Evolutionary conservation across 1,139 yeast species (phyloP).

Genomic region (Saccharomycopsis hybrid): DNA sequence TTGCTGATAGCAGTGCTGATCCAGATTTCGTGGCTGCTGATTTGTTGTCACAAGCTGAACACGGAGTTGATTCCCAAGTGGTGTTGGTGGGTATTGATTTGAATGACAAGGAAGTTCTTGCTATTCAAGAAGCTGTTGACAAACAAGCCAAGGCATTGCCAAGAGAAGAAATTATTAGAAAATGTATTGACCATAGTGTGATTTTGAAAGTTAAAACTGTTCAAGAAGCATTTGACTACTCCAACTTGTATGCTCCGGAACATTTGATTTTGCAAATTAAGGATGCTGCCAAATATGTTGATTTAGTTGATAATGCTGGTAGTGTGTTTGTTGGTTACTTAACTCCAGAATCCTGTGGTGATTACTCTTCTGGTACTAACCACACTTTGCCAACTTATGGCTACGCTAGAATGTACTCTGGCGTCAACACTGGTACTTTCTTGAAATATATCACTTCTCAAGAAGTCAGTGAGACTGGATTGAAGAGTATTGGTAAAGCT

Average conservation of each 20-base stretch:
- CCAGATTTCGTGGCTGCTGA: constrained; percentile 96
- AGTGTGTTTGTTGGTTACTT: constrained; percentile 93
- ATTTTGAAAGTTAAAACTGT: constrained; percentile 60
- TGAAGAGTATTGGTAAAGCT: constrained; percentile 83
- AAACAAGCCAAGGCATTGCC: constrained; percentile 83
- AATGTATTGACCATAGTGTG: constrained; percentile 87
- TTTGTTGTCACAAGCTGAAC: constrained; percentile 95
- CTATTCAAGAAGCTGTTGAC: constrained; percentile 75
- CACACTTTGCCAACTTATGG: constrained; percentile 98
- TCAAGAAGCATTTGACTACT: constrained; percentile 74
- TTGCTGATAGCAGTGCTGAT: constrained; percentile 82
- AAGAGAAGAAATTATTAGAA: constrained; percentile 86
- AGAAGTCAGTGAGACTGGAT: constrained; percentile 78
- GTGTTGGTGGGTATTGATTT: constrained; percentile 79
- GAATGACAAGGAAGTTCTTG: constrained; percentile 49
- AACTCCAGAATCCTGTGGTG: constrained; percentile 98
- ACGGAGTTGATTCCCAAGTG: constrained; percentile 96
- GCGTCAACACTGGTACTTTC: constrained; percentile 93
- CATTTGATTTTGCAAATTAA: constrained; percentile 88
- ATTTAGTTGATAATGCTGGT: constrained; percentile 84
- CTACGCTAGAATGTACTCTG: constrained; percentile 94
- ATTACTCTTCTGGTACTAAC: constrained; percentile 95
- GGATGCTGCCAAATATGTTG: constrained; percentile 66
- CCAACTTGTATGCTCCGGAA: constrained; percentile 94
- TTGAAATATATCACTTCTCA: constrained; percentile 94